Percentiles rank a stretch among this genome's conserved stretches.
phyloP scores from a whole-genome alignment of 129 eudicot species.

The Flaveria sonorensis region DNA sequence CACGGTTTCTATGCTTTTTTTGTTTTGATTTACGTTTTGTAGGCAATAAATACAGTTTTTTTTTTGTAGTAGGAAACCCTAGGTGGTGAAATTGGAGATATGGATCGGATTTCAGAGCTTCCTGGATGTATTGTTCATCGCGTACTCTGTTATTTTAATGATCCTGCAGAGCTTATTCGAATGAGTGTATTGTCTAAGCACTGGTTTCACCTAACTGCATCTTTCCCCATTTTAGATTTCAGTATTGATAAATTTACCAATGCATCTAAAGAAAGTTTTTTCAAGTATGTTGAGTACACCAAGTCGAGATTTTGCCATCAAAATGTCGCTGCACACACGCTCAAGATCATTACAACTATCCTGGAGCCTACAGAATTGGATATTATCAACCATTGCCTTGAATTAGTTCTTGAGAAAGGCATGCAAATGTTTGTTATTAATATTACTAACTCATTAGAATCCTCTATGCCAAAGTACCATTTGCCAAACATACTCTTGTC shows the following conservation, averaged over 20 bases:
- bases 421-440: not conserved
- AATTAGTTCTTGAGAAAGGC: not conserved
- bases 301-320: slow-evolving; percentile 1
- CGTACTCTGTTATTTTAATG: not conserved
- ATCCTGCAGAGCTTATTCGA: not conserved
- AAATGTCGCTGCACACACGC: not conserved
- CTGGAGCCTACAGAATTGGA: not conserved
- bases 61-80: too few relatives aligned
- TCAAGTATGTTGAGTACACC: not conserved
- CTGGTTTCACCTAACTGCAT: not conserved
- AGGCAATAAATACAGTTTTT: not conserved
- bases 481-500: not conserved
- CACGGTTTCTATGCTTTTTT: too few relatives aligned
- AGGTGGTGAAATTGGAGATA: not conserved
- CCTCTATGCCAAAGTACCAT: not conserved
- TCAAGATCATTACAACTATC: not conserved
- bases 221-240: not conserved
- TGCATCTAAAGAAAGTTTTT: not conserved
- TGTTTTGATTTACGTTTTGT: not conserved
- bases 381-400: not conserved
- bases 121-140: not conserved
- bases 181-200: not conserved
- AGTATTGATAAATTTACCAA: not conserved
- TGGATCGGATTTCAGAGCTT: not conserved
- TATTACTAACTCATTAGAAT: not conserved